Evolutionary conservation across 1,139 yeast species (phyloP), one percentile per base, ranked within the genome.

Genomic region (Sugiyamaella grinbergsii): DNA sequence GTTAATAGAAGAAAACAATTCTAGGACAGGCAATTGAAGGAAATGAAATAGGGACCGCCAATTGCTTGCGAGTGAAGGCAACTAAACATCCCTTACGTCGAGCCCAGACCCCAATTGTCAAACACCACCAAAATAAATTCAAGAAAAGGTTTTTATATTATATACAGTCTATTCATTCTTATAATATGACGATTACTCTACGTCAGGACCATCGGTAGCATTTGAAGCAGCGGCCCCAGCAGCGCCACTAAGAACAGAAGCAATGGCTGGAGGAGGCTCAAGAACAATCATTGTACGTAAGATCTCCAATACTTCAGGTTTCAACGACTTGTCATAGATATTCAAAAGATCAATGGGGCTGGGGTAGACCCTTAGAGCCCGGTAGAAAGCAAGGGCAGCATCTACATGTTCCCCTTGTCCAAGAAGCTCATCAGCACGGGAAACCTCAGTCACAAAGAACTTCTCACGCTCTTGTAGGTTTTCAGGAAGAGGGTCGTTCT

Each of bases 301-400:
- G 63, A 83, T 75, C 64, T 89, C 96, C 67, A 89, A 83, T 52
- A 90, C 84, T 43, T 82, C 83, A 65, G 83, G 84, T 47, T 94
- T 91, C 57, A 91, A 81, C 46, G 91, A 81, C 75, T 85, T 85
- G 74, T 91, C 96, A 73, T 88, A 91, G 63, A 93, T 83, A 42
- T 85, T 85, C 68, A 93, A 78, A 61, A 93, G 80, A 62, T 89
- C 96, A 53, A 94, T 85, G 52, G 98, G 98, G 71, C 86, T 86
- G 55, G 98, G 98, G 71, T 91, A 93, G 47, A 90, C 91, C 32
- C 88, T 81, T 66, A 93, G 78, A n/a, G 97, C 98, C 71, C 90
- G 87, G 79, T 93, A 93, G 78, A 90, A 93, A 62, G 86, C 81
- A 60, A 90, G 75, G 38, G 98, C 98, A 39, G 96, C 85, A 53